phyloP scores from a whole-genome alignment of 2,329 filamentous ascomycete species.

The Dothideomycetidae sp. region DNA sequence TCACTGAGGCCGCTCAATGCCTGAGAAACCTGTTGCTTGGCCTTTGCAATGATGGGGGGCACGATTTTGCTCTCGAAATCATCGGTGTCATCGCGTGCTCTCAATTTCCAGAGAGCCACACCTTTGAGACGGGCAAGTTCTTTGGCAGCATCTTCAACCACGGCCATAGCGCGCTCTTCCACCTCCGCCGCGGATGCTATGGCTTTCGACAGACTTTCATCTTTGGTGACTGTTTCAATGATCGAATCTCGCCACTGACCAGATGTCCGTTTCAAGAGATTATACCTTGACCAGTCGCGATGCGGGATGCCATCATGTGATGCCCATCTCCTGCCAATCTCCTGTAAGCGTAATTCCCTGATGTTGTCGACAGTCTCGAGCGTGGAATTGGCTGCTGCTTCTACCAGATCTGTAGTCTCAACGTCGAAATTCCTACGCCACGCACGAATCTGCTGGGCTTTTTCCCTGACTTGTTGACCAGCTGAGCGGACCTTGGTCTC shows the following conservation, averaged over 20 bases:
- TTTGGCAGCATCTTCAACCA: constrained; percentile 63
- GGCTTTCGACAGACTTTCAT: constrained; percentile 55
- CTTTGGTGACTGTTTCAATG: constrained; percentile 57
- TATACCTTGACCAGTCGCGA: constrained; percentile 93
- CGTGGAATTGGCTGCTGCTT: constrained; percentile 61
- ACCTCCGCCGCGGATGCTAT: constrained; percentile 54
- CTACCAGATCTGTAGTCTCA: constrained; percentile 54
- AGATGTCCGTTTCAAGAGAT: constrained; percentile 69
- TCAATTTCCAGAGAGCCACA: constrained; percentile 71
- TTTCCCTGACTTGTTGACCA: constrained; percentile 59
- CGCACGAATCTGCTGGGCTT: constrained; percentile 59
- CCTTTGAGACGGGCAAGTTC: constrained; percentile 72
- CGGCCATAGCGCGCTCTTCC: constrained; percentile 64
- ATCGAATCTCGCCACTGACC: constrained; percentile 76
- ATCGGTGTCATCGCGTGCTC: constrained; percentile 56
- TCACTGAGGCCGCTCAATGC: constrained; percentile 20
- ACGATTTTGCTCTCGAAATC: constrained; percentile 61
- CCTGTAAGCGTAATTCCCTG: constrained; percentile 70
- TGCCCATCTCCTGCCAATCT: constrained; percentile 86
- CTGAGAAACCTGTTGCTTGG: constrained; percentile 26
- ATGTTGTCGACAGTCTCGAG: constrained; percentile 72
- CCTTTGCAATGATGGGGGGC: constrained; percentile 39
- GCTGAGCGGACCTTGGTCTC: constrained; percentile 46
- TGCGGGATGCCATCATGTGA: constrained; percentile 94
- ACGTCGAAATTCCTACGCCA: constrained; percentile 63